Base-by-base conservation (phyloP, 768 basidiomycete species). In the Trametes maxima region DNA sequence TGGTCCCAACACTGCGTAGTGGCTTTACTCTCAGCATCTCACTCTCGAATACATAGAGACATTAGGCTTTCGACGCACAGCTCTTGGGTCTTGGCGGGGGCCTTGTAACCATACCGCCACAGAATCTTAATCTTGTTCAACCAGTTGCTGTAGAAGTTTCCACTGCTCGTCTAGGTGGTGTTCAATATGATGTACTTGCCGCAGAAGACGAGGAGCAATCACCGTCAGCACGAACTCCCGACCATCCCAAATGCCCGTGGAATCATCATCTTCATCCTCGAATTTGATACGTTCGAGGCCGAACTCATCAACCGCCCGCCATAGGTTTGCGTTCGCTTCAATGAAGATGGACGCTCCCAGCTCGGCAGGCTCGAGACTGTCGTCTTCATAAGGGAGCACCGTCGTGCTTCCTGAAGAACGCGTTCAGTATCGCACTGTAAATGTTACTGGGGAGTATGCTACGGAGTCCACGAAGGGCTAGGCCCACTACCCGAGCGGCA, bases 341-440 rank as follows among this genome's bases (percentile, higher is more conserved):
- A 95, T 88, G 69, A 95, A 97, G 57, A 95, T 88, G n/a, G 87
- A 89, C 0, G 88, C 95, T 0, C 95, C 95, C 1, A 95, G 78
- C 69, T 97, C 95, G 24, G 92, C 74, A 22, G 87, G 84, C 24
- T 80, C 79, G 17, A 89, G 78, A 4, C 75, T 71, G 46, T 83
- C 74, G 64, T 87, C 82, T 50, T 75, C 75, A 71, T 94, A 86
- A 5, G 94, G 94, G 65, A 89, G 80, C 4, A 95, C 87, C 8
- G 80, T 79, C 12, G 86, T 94, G 72, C 88, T 91, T 45, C 94
- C 93, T 95, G 68, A 19, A 22, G 14, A 56, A 54, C 22, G 40
- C 40, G 46, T 6, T 55, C 12, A 55, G 54, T 33, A 17, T 16
- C 4, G 8, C 36, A n/a, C 33, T 17, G 2, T 21, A n/a, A n/a